Evolutionary conservation across 345 rosid genomes (phyloP), one percentile per base, ranked within the genome.

Genomic region (Eucalyptus shirleyi): DNA sequence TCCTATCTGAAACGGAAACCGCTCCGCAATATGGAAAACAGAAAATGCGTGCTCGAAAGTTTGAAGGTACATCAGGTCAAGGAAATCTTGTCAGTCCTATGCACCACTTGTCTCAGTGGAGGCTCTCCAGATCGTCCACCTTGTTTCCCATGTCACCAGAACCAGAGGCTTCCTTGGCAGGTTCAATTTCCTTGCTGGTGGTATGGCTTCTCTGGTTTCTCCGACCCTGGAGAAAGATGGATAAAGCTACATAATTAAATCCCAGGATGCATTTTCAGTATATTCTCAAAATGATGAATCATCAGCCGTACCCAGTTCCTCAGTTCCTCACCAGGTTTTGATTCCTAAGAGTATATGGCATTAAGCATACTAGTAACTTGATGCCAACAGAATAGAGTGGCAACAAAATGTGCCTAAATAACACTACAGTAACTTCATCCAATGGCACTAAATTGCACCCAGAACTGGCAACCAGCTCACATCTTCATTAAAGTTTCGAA

Each of bases 171-270:
- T 96, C 97, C 89, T 94, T 95, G 90, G 92, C 86, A 83, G 97
- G 93, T 91, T 95, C 95, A 12, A 94, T 95, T 89, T 98, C 99
- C 95, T 94, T 93, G 92, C 96, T 93, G 21, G 91, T 88, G 7
- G 97, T 91, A 16, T 93, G 95, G 89, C 96, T 96, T 91, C 89
- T 97, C 89, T 95, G 93, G 90, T 91, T 94, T 93, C 95, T 95
- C 88, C 98, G 94, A 87, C 93, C 98, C 99, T 97, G 92, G 88
- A 91, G 85, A 82, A 51, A 89, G 26, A 88, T 40, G 5, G 0
- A 19, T 42, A 15, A 49, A 23, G 56, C 44, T 16, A 62, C 26
- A 30, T 16, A 32, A 37, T 59, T 30, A n/a, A 87, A 87, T 44
- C 49, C 17, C 7, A 16, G 14, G 19, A 88, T 72, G 15, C 50